Evolutionary conservation across 1,284 basidiomycete genomes (phyloP).

Genomic region (Pisolithus thermaeus): DNA sequence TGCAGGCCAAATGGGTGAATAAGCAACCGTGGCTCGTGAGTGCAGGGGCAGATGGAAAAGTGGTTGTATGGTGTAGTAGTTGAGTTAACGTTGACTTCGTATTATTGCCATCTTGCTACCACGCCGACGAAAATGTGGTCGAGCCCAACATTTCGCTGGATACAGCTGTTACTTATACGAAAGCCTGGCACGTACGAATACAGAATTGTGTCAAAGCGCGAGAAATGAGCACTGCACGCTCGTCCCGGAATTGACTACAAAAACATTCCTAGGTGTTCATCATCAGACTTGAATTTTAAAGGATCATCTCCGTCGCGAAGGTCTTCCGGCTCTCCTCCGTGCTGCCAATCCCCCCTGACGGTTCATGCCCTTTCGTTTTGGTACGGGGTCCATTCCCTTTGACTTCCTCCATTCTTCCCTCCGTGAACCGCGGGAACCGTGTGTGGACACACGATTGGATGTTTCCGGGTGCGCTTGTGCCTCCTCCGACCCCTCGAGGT

Average conservation of each 20-base stretch:
- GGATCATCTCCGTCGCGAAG: conserved; percentile 59
- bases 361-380: conserved; percentile 52
- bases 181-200: too few relatives aligned
- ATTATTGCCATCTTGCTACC: too few relatives aligned
- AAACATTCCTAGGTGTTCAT: too few relatives aligned
- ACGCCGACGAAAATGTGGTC: too few relatives aligned
- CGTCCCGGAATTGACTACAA: too few relatives aligned
- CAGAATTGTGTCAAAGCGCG: too few relatives aligned
- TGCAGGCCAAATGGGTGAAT: conserved; percentile 87
- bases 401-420: conserved; percentile 70
- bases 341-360: conserved; percentile 58
- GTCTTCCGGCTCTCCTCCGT: conserved; percentile 58
- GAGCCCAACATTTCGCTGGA: too few relatives aligned
- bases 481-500: conserved; percentile 36
- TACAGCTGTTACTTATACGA: too few relatives aligned
- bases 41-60: conserved; percentile 89
- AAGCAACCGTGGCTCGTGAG: conserved; percentile 92
- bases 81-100: conserved; percentile 9
- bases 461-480: conserved; percentile 15
- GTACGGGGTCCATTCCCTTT: conserved; percentile 56
- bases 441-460: conserved; percentile 57
- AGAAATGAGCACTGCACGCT: too few relatives aligned
- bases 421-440: conserved; percentile 64
- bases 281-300: not conserved
- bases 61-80: conserved; percentile 78